phyloP scores from a whole-genome alignment of 805 yeast genomes.

The Teunomyces stri region DNA sequence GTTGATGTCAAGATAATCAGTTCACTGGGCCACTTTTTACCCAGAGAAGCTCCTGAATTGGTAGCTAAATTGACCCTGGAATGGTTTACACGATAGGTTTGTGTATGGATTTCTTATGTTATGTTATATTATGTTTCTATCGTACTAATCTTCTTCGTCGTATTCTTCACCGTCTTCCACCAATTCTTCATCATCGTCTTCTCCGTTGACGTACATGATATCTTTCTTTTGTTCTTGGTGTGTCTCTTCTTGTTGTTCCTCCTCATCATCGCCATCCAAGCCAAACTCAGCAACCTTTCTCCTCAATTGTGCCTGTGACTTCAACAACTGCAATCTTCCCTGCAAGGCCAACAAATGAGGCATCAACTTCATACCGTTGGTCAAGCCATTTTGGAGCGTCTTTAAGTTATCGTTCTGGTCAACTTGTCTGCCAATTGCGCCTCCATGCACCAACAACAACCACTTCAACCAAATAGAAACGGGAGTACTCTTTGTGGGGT shows the following conservation, averaged over 20 bases:
- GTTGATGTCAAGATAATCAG: conserved; percentile 24
- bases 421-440: conserved; percentile 52
- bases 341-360: conserved; percentile 75
- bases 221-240: conserved; percentile 23
- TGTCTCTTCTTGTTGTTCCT: conserved; percentile 12
- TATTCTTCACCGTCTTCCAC: conserved; percentile 29
- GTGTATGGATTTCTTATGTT: neutral
- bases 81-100: conserved; percentile 22
- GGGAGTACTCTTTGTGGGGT: conserved; percentile 25
- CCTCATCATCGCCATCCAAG: conserved; percentile 16
- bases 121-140: conserved; percentile 12
- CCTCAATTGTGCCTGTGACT: conserved; percentile 73
- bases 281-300: conserved; percentile 10
- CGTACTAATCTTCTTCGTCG: conserved; percentile 38
- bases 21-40: conserved; percentile 39
- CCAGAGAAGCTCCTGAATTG: conserved; percentile 34
- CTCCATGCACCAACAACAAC: conserved; percentile 69
- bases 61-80: conserved; percentile 24
- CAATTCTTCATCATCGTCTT: conserved; percentile 33
- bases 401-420: conserved; percentile 56
- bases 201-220: conserved; percentile 40
- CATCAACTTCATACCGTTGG: conserved; percentile 53
- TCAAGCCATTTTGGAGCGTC: conserved; percentile 55
- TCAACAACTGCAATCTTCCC: conserved; percentile 78
- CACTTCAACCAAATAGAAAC: conserved; percentile 74